These are phyloP conservation scores for Paecilomyces variotii DNA, from an alignment of 2,329 filamentous ascomycete species.

Conservation along the genomic window DNA sequence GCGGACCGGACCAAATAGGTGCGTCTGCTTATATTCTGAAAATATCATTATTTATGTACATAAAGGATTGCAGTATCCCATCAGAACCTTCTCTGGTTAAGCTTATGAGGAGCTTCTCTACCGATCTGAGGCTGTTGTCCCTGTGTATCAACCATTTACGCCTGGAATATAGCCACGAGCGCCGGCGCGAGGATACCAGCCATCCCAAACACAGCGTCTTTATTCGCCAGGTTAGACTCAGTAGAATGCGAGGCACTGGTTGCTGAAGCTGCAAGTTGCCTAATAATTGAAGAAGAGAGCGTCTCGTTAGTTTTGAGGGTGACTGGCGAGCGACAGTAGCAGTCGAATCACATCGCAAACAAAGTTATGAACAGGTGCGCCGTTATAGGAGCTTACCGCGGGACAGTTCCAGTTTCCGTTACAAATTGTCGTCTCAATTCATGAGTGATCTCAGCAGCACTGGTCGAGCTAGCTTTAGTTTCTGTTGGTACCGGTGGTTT, in stretches of 20 bases:
- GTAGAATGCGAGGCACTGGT: not conserved
- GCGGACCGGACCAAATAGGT: not conserved
- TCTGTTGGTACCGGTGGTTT: conserved; percentile 2
- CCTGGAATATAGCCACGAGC: not conserved
- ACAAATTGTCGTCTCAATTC: conserved; percentile 1
- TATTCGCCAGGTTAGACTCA: not conserved
- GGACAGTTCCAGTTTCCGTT: not conserved
- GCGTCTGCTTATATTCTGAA: not conserved
- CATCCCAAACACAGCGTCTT: not conserved
- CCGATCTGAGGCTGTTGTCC: not conserved
- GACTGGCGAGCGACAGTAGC: too few relatives aligned
- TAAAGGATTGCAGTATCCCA: not conserved
- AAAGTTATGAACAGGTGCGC: not conserved
- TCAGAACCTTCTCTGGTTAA: not conserved
- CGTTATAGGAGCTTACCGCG: conserved; percentile 1
- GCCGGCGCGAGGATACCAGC: not conserved
- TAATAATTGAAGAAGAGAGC: not conserved
- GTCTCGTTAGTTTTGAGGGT: not conserved
- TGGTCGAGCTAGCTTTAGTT: not conserved
- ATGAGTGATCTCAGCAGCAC: conserved; percentile 2
- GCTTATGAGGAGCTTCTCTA: not conserved
- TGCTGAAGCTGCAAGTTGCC: not conserved
- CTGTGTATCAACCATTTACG: not conserved
- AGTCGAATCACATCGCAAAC: too few relatives aligned
- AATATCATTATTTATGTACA: not conserved